Percentiles rank a stretch among this genome's conserved stretches.
Evolutionary conservation across 139 green algal species (phyloP).

Genomic region (Axilococcus clingmanii): DNA sequence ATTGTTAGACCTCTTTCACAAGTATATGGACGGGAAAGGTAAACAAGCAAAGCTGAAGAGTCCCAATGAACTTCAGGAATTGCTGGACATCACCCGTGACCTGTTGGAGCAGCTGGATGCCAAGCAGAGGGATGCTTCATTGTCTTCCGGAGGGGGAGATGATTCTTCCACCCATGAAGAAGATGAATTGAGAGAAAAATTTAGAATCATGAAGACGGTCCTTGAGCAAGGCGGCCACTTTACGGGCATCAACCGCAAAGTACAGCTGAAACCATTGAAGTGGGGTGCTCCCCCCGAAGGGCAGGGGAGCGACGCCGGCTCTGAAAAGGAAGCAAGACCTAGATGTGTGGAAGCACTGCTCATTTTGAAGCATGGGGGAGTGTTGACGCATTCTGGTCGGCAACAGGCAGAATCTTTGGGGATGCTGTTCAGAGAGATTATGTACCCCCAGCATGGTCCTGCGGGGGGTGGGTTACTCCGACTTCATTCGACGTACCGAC

Average conservation of each 20-base stretch:
- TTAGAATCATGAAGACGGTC: slow-evolving; percentile 78
- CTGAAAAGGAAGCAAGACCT: slow-evolving; percentile 7
- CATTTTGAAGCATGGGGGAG: slow-evolving; percentile 80
- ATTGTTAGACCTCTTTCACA: slow-evolving; percentile 77
- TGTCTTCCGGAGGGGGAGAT: too few relatives aligned
- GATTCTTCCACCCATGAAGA: slow-evolving; percentile 9
- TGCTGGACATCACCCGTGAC: slow-evolving; percentile 75
- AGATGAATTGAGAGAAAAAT: slow-evolving; percentile 74
- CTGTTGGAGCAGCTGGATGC: slow-evolving; percentile 55
- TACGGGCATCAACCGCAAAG: slow-evolving; percentile 95
- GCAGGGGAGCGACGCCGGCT: background rate
- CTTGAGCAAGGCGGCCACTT: slow-evolving; percentile 73
- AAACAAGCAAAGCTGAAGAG: slow-evolving; percentile 98
- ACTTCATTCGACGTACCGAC: slow-evolving; percentile 95
- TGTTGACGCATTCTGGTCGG: slow-evolving; percentile 78
- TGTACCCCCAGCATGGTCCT: slow-evolving; percentile 78
- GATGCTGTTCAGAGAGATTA: slow-evolving; percentile 80
- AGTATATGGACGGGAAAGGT: slow-evolving; percentile 80
- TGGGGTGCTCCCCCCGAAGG: slow-evolving; percentile 17
- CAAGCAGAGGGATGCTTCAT: background rate
- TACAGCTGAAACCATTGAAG: slow-evolving; percentile 87
- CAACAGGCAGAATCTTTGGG: slow-evolving; percentile 85
- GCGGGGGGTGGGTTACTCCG: slow-evolving; percentile 81
- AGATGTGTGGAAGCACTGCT: slow-evolving; percentile 45
- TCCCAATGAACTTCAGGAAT: slow-evolving; percentile 81